Conservation (phyloP, 1,284 basidiomycete species). For the Singerocomus rubriflavus region DNA sequence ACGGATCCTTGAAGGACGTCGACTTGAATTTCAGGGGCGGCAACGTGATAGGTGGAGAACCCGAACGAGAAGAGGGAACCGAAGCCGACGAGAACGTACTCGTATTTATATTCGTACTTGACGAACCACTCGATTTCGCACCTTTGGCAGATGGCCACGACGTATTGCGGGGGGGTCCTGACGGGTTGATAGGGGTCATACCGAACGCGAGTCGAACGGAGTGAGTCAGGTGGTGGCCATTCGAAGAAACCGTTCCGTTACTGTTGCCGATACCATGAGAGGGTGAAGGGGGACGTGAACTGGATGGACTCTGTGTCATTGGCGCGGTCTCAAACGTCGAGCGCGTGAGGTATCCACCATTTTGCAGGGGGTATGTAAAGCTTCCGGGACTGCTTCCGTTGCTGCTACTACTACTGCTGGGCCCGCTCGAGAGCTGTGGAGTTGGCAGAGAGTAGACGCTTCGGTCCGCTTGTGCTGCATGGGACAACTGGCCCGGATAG, state of each 20-base stretch:
- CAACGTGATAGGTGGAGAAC: slow-evolving; percentile 66
- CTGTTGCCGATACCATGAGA: slow-evolving; percentile 12
- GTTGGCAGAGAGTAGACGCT: slow-evolving; percentile 44
- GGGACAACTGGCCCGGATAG: slow-evolving; percentile 31
- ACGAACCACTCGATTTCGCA: slow-evolving; percentile 18
- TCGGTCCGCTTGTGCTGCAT: slow-evolving; percentile 34
- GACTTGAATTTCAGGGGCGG: slow-evolving; percentile 56
- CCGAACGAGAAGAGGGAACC: slow-evolving; percentile 55
- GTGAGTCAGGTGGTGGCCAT: slow-evolving; percentile 69
- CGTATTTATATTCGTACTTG: slow-evolving; percentile 5
- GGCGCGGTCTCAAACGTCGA: slow-evolving; percentile 24
- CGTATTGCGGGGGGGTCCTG: slow-evolving; percentile 37
- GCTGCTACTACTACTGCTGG: slow-evolving; percentile 43
- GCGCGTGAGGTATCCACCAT: slow-evolving; percentile 15
- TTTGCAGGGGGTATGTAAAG: slow-evolving; percentile 33
- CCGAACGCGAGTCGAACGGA: slow-evolving; percentile 82
- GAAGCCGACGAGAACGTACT: slow-evolving; percentile 26
- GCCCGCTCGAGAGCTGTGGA: slow-evolving; percentile 59
- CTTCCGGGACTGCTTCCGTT: slow-evolving; percentile 54
- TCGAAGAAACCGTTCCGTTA: slow-evolving; percentile 13
- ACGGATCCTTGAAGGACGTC: slow-evolving; percentile 23
- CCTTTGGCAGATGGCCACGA: slow-evolving; percentile 36
- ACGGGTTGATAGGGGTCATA: slow-evolving; percentile 78
- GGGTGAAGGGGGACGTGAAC: slow-evolving; percentile 37
- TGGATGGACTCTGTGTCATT: slow-evolving; percentile 29